Conservation (phyloP, 2,329 filamentous ascomycete genomes). For the Diplodia sapinea region DNA sequence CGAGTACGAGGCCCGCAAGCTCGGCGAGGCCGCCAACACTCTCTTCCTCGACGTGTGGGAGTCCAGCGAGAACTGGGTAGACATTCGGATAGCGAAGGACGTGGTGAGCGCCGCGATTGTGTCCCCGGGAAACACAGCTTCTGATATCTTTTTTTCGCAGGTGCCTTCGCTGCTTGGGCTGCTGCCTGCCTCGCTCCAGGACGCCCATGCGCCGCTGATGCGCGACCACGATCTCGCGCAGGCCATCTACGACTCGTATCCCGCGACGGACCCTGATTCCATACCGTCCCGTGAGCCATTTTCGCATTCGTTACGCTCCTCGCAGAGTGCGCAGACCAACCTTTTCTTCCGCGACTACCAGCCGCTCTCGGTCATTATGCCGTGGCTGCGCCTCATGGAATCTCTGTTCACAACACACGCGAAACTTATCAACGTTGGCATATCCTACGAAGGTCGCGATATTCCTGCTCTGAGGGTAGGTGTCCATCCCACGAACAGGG, state of each 20-base stretch:
- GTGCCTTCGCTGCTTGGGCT: conserved; percentile 76
- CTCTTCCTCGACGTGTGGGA: conserved; percentile 92
- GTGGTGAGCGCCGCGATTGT: conserved; percentile 60
- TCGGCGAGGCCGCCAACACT: conserved; percentile 74
- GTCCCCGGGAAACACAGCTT: background rate
- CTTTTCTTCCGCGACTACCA: conserved; percentile 95
- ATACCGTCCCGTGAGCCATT: conserved; percentile 37
- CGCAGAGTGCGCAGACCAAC: conserved; percentile 52
- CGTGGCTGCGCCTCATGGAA: conserved; percentile 88
- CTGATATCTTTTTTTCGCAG: conserved; percentile 44
- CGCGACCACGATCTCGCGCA: conserved; percentile 72
- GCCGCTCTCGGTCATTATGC: conserved; percentile 79
- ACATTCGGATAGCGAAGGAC: conserved; percentile 78
- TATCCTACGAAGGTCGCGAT: conserved; percentile 84
- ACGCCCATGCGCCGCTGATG: conserved; percentile 76
- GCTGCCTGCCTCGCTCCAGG: conserved; percentile 74
- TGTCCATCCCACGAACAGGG: conserved; percentile 58
- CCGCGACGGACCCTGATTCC: conserved; percentile 51
- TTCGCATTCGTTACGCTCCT: conserved; percentile 41
- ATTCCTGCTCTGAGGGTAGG: conserved; percentile 84
- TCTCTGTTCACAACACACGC: conserved; percentile 89
- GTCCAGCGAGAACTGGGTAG: conserved; percentile 79
- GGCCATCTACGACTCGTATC: conserved; percentile 78
- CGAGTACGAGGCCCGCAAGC: conserved; percentile 68
- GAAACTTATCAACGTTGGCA: conserved; percentile 75